Evolutionary conservation across 495 filamentous ascomycete species (phyloP).

Genomic region (Aspergillus steynii): DNA sequence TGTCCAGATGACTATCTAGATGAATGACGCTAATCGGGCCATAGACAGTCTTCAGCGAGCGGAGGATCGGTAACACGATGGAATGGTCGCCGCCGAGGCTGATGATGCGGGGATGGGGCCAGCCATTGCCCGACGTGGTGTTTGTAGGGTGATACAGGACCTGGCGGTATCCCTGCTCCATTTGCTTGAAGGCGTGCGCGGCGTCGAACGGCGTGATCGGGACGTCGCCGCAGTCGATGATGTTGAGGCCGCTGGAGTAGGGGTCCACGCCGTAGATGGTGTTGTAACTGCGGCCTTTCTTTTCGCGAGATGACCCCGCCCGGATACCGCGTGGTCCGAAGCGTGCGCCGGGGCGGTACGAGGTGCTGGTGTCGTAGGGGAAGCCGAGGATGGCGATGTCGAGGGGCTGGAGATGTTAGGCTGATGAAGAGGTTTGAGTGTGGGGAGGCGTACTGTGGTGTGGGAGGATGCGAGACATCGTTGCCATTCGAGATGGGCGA

Average conservation of each 20-base stretch:
- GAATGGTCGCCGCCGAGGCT: constrained; percentile 65
- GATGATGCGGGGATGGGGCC: constrained; percentile 42
- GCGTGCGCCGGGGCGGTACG: constrained; percentile 66
- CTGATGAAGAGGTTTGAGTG: no score
- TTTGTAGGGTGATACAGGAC: constrained; percentile 30
- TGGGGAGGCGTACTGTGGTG: constrained; percentile 8
- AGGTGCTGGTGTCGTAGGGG: constrained; percentile 46
- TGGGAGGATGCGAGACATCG: constrained; percentile 22
- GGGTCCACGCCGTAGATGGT: constrained; percentile 44
- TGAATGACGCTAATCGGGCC: constrained; percentile 58
- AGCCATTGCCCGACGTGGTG: constrained; percentile 15
- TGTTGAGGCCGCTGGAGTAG: constrained; percentile 53
- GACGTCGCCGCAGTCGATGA: constrained; percentile 66
- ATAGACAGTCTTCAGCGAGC: constrained; percentile 55
- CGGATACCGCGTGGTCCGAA: constrained; percentile 70
- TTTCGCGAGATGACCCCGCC: constrained; percentile 49
- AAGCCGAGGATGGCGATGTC: constrained; percentile 27
- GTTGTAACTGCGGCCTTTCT: constrained; percentile 31
- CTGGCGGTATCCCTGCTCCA: constrained; percentile 51
- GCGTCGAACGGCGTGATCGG: constrained; percentile 60
- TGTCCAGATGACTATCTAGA: constrained; percentile 61
- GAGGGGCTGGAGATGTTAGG: constrained; percentile 11
- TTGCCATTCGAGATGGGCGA: constrained; percentile 28
- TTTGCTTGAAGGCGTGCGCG: constrained; percentile 58
- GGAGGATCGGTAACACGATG: constrained; percentile 59